Conservation (phyloP, 768 basidiomycete genomes). For the Rhodotorula paludigena region DNA sequence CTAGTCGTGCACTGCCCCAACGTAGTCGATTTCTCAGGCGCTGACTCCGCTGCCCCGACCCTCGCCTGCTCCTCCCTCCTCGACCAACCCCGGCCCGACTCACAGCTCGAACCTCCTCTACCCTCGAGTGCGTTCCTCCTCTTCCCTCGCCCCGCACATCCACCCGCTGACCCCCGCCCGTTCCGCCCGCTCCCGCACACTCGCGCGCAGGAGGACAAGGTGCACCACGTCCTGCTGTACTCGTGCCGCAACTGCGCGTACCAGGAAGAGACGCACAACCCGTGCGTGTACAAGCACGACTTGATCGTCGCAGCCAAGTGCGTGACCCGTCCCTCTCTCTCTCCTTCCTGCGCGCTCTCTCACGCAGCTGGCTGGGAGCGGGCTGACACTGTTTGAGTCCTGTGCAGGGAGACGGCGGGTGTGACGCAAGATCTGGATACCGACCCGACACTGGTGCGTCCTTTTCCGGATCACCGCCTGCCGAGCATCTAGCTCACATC, state of each 20-base stretch:
- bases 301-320: conserved; percentile 88
- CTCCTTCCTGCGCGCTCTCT: neutral
- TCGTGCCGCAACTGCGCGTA: conserved; percentile 85
- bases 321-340: conserved; percentile 36
- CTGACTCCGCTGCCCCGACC: neutral
- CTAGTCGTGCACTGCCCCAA: too few species aligned
- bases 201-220: conserved; percentile 67
- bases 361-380: neutral
- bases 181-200: neutral
- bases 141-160: neutral
- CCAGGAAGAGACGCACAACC: conserved; percentile 77
- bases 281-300: conserved; percentile 89
- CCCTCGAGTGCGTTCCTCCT: conserved; percentile 51
- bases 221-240: conserved; percentile 78
- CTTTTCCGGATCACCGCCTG: neutral
- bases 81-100: neutral
- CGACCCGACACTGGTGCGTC: conserved; percentile 77
- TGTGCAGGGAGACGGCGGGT: conserved; percentile 78
- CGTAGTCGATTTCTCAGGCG: too few species aligned
- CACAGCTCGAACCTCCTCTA: conserved; percentile 82
- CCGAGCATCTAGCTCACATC: neutral
- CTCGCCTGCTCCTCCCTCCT: neutral
- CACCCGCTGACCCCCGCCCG: neutral
- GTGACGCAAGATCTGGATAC: conserved; percentile 79
- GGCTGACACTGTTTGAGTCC: conserved; percentile 1